Evolutionary conservation across 2,329 filamentous ascomycete species (phyloP), one percentile per base, ranked within the genome.

Genomic region (Calonectria crousiana): DNA sequence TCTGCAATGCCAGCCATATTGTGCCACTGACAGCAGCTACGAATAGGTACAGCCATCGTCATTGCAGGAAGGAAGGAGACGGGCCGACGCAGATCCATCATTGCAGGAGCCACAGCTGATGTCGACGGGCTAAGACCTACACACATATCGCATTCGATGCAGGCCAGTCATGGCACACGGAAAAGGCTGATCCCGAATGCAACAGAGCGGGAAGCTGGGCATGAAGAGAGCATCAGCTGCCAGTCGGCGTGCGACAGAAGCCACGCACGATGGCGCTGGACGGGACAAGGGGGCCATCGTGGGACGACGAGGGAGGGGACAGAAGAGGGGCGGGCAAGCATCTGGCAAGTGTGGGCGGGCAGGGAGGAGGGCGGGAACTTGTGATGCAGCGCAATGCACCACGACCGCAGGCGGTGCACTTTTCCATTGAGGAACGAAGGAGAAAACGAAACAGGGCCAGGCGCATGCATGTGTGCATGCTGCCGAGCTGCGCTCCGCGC

Each of bases 261-360:
- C 75, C 77, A 76, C 77, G 75, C 75, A 78, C 74, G 75, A 78
- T 60, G 73, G 77, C 74, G 77, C 77, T 77, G 70, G 74, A 71
- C 34, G 68, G 67, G 76, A 75, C 77, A 79, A 76, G 77, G 77
- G 68, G 47, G 67, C 20, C 58, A 51, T 71, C 51, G 32, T n/a
- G 56, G 56, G 53, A 62, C 23, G 32, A 53, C 58, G 68, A 60
- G 49, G 47, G 68, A 32, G 67, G 67, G 56, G 28, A 51, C 49
- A 67, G 36, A 53, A 58, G 66, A 68, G 56, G 47, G 52, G 49
- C 51, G 41, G 18, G 38, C 58, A 64, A 64, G 58, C 58, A 44
- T 26, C 14, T 28, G 28, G 26, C 58, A 64, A 26, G 58, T 36
- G 36, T 44, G 38, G 28, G 58, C 32, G 26, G 32, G 34, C 23